Base-by-base conservation (phyloP, 2,329 filamentous ascomycete genomes). In the Sordariomycetes sp. region DNA sequence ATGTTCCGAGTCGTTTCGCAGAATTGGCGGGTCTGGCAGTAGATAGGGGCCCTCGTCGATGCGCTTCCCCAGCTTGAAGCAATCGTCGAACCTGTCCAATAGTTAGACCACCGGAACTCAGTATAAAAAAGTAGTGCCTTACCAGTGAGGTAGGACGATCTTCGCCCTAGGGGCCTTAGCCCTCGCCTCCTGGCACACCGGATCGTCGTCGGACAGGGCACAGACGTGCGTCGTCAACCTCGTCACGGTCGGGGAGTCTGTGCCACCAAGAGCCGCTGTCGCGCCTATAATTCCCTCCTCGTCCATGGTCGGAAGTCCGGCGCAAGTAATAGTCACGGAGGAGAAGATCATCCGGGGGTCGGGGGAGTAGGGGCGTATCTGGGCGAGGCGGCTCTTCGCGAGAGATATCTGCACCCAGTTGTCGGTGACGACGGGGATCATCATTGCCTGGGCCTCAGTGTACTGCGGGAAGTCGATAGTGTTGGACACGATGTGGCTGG, bases 391-490 rank as follows among this genome's bases (percentile, higher is more conserved):
- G 59, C 78, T 78, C 65, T 86, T 88, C 24, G 77, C 70, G 2
- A 96, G 70, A 3, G 88, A 94, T 25, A 79, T 77, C 3, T 82
- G 79, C 53, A 97, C 81, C 93, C 94, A 99, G 59, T 81, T 76
- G 3, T 89, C 85, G 62, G 85, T 92, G 32, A 97, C 86, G 1
- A 97, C 88, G 12, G 90, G 88, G 55, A 94, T 86, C 79, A 96
- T 87, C 62, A 83, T 76, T 54, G 90, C 87, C 62, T 87, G 79
- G 1, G 90, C 86, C 61, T 83, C 79, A 60, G 82, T 77, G 69
- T 94, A 97, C 65, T 93, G 85, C n/a, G 89, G 86, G 65, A 99
- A 99, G 69, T 99, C 91, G 71, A 90, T 88, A 1, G 88, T 93
- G 60, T 86, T 83, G 59, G 92, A 77, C 54, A 85, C 67, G 61